Base-by-base conservation (phyloP, 805 yeast species). In the Nakazawaea siamensis region DNA sequence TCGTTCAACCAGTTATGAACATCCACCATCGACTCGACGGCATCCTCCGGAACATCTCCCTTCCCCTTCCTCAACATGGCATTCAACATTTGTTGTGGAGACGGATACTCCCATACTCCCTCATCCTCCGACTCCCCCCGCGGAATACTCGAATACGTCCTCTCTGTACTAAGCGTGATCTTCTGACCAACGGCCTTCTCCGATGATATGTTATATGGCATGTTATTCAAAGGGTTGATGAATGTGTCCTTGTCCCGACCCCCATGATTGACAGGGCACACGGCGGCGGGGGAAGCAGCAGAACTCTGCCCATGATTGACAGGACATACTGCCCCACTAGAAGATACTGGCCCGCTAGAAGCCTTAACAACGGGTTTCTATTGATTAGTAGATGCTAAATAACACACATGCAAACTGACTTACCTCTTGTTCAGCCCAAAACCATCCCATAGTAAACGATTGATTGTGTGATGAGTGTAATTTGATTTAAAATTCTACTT, bases 41-140 rank as follows among this genome's bases (percentile, higher is more conserved):
- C 96, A 43, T 86, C 95, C 54, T 88, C 97, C 3, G 90, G 94
- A 35, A 90, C 73, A 31, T 80, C 94, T 29, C 84, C 81, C 50
- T 92, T 90, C 15, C 96, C 95, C 62, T 92, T 92, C 44, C 90
- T 76, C 18, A 87, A 62, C 97, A 92, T 90, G 10, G 99, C 99
- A 51, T 90, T 88, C 45, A 87, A 77, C 99, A 92, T 92, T 55
- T 92, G 99, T 59, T 92, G 98, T 1, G 99, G 98, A 2, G 96
- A 85, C 2, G 99, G 99, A 54, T 92, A 92, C 59, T 92, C 98
- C 99, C 99, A 92, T 31, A 79, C 75, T 2, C 94, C 94, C 41
- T 75, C 76, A 8, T 62, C 66, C 2, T 62, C 65, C 11, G 54
- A 52, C 19, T 65, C 72, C 19, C 97, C 97, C 43, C 85, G 71